A percentile compares a stretch with the other conserved stretches of the same genome.
These are phyloP conservation scores for Aspergillus bombycis DNA, from an alignment of 2,329 filamentous ascomycete species.

Conservation along the genomic window DNA sequence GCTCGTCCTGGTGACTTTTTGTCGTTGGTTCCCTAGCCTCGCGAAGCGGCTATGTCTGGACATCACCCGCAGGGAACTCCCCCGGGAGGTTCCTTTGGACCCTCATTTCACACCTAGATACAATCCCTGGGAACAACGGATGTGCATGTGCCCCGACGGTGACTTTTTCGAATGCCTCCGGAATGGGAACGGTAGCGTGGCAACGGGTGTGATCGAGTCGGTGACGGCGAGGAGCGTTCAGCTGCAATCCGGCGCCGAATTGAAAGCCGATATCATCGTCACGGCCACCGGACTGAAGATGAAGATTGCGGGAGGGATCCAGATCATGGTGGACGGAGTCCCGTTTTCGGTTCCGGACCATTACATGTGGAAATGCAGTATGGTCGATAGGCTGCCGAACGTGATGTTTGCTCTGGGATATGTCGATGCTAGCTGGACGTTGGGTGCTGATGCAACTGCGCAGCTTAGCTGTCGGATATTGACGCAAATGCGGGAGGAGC, in stretches of 20 bases:
- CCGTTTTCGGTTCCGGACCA: conserved; percentile 25
- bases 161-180: conserved; percentile 58
- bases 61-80: conserved; percentile 53
- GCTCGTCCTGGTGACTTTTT: conserved; percentile 53
- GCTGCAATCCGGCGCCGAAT: conserved; percentile 40
- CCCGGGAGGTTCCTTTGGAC: conserved; percentile 55
- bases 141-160: conserved; percentile 65
- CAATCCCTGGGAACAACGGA: conserved; percentile 69
- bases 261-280: conserved; percentile 33
- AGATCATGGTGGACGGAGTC: conserved; percentile 29
- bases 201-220: conserved; percentile 52
- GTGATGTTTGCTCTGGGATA: conserved; percentile 31
- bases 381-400: conserved; percentile 4
- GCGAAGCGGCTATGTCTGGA: conserved; percentile 50
- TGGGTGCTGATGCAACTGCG: conserved; percentile 35
- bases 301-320: conserved; percentile 26
- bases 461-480: conserved; percentile 27
- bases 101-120: conserved; percentile 66
- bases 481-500: conserved; percentile 15
- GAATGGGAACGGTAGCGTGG: conserved; percentile 17
- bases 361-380: conserved; percentile 30
- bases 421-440: conserved; percentile 33
- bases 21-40: conserved; percentile 53
- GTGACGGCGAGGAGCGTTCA: conserved; percentile 51
- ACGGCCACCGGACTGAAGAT: conserved; percentile 31